Percentiles rank a stretch among this genome's conserved stretches.
phyloP scores from a whole-genome alignment of 352 stramenopile species.

The Phytophthora uliginosa region DNA sequence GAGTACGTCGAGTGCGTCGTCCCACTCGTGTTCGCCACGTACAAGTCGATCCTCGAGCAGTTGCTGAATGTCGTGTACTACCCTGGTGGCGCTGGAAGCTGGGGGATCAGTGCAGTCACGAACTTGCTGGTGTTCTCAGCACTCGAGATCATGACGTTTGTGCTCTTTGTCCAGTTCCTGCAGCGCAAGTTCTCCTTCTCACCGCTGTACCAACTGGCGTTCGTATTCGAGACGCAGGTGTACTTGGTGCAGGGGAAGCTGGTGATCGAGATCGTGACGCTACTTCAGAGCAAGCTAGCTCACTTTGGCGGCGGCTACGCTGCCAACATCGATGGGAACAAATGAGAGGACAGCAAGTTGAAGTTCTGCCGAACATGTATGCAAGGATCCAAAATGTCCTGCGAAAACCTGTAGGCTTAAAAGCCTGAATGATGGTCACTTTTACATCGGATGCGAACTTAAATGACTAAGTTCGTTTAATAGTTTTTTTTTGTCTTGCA shows the following conservation, averaged over 20 bases:
- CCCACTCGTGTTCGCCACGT: slow-evolving; percentile 42
- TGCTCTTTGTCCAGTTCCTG: slow-evolving; percentile 30
- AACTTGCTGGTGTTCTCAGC: slow-evolving; percentile 34
- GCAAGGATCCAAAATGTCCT: not conserved
- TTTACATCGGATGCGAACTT: not conserved
- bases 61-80: slow-evolving; percentile 51
- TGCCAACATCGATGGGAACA: not conserved
- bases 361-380: not conserved
- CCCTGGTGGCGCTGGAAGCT: slow-evolving; percentile 16
- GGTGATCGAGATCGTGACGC: slow-evolving; percentile 5
- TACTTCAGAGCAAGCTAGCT: not conserved
- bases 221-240: slow-evolving; percentile 10
- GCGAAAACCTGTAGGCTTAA: not conserved
- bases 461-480: not conserved
- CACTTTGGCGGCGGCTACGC: slow-evolving; percentile 4
- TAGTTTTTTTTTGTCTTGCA: too few relatives aligned
- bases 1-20: slow-evolving; percentile 58
- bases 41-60: slow-evolving; percentile 40
- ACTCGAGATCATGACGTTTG: slow-evolving; percentile 45
- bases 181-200: slow-evolving; percentile 19
- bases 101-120: not conserved
- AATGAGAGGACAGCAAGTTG: not conserved
- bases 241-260: slow-evolving; percentile 6
- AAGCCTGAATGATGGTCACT: too few relatives aligned
- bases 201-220: slow-evolving; percentile 10